Base-by-base conservation (phyloP, 2,329 filamentous ascomycete genomes). In the Ascochyta lentis region DNA sequence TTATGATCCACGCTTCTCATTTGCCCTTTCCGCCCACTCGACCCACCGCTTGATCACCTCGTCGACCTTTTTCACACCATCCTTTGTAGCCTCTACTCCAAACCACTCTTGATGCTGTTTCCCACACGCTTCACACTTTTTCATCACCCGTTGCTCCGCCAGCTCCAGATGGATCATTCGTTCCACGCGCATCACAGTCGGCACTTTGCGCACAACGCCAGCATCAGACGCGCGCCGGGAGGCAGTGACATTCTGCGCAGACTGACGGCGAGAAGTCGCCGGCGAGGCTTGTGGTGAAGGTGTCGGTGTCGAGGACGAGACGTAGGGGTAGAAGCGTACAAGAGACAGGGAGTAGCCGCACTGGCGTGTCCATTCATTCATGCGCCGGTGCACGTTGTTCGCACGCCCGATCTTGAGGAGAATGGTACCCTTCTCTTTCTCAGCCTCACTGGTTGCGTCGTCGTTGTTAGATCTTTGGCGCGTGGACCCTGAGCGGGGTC, bases 81-180 rank as follows among this genome's bases (percentile, higher is more conserved):
- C 83, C 61, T 87, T 84, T 22, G 81, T 88, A 0, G 91, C 90
- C 59, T 91, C 86, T 1, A 97, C 87, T 77, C 96, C 90, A 73
- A 99, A 99, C 94, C 94, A 99, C 78, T 99, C 95, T 48, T 89
- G 82, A 75, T 99, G 95, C 66, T 92, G 88, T 69, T 87, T 88
- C 2, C 92, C 92, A 71, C 95, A 99, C 1, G 86, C 84, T 4
- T 81, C 81, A 68, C 95, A 99, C 48, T 84, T 84, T 16, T 73
- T 86, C 77, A 82, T 86, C 55, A 78, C 87, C 75, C 75, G 78
- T 64, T 81, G 77, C 37, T 81, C 81, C 5, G 81, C 82, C n/a
- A 98, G 83, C 77, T 99, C 95, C 13, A 98, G 80, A 74, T 99
- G 95, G 40, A 98, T 89, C 54, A 99, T 77, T 24, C 92, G 83